Conservation (phyloP, 495 filamentous ascomycete genomes). For the Penicillium cataractarum region DNA sequence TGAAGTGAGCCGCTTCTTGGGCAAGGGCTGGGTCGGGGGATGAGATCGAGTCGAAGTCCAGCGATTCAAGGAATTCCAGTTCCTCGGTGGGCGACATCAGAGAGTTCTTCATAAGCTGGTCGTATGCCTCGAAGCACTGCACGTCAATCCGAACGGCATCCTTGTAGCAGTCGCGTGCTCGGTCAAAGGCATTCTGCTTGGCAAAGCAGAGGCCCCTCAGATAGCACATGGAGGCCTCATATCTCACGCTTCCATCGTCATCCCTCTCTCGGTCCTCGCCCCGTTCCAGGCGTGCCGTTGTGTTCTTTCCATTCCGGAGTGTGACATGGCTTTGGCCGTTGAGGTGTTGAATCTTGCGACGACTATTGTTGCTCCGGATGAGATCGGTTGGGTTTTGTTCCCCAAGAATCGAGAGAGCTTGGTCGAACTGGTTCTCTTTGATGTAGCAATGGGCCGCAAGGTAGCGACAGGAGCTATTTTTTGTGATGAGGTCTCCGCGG, state of each 20-base stretch:
- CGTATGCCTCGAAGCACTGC: slow-evolving; percentile 97
- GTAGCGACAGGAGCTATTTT: slow-evolving; percentile 84
- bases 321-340: slow-evolving; percentile 55
- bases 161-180: slow-evolving; percentile 97
- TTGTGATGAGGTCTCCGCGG: slow-evolving; percentile 80
- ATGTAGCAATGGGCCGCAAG: slow-evolving; percentile 92
- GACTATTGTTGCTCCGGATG: slow-evolving; percentile 66
- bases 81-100: slow-evolving; percentile 98
- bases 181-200: slow-evolving; percentile 96
- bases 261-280: slow-evolving; percentile 69
- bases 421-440: slow-evolving; percentile 84
- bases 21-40: slow-evolving; percentile 61
- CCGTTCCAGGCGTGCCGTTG: slow-evolving; percentile 53
- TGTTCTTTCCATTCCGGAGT: slow-evolving; percentile 48
- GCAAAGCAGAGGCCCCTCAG: slow-evolving; percentile 91
- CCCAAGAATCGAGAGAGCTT: slow-evolving; percentile 84
- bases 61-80: slow-evolving; percentile 85
- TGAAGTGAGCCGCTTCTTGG: slow-evolving; percentile 88
- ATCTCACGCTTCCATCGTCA: slow-evolving; percentile 71
- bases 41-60: slow-evolving; percentile 85
- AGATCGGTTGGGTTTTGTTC: slow-evolving; percentile 91
- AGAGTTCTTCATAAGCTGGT: slow-evolving; percentile 95
- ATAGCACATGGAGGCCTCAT: slow-evolving; percentile 97
- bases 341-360: slow-evolving; percentile 60
- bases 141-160: slow-evolving; percentile 95